Conservation (phyloP, 2,329 filamentous ascomycete genomes). For the Diaporthe ampelina region DNA sequence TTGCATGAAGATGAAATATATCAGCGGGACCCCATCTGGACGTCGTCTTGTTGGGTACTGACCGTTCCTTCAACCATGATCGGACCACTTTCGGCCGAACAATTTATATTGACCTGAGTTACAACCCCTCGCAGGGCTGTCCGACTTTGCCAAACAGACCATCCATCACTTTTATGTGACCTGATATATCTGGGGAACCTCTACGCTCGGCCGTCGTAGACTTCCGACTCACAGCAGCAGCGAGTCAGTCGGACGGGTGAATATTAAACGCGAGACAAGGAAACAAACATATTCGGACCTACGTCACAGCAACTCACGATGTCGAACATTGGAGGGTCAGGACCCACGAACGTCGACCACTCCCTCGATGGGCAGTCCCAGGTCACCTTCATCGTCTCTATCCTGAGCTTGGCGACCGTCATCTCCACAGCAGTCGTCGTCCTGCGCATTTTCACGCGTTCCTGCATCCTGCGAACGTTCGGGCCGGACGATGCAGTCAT, state of each 20-base stretch:
- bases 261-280: neutral
- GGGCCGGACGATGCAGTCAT: slow-evolving; percentile 47
- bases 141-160: slow-evolving; percentile 15
- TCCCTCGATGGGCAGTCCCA: slow-evolving; percentile 44
- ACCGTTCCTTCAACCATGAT: slow-evolving; percentile 10
- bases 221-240: neutral
- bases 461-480: slow-evolving; percentile 44
- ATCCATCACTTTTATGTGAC: slow-evolving; percentile 28
- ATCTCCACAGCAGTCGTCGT: slow-evolving; percentile 44
- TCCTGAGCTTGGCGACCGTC: slow-evolving; percentile 44
- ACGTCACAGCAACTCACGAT: slow-evolving; percentile 8
- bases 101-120: slow-evolving; percentile 17
- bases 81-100: slow-evolving; percentile 23
- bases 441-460: slow-evolving; percentile 45
- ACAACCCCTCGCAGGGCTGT: slow-evolving; percentile 18
- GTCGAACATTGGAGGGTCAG: slow-evolving; percentile 33
- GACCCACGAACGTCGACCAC: slow-evolving; percentile 39
- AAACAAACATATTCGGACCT: neutral
- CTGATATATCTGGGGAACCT: slow-evolving; percentile 11
- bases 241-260: neutral
- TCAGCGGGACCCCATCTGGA: slow-evolving; percentile 18
- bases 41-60: neutral
- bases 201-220: slow-evolving; percentile 10
- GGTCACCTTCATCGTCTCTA: slow-evolving; percentile 43
- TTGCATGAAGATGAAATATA: slow-evolving; percentile 29